Conservation (phyloP, 139 green algal species). For the Micractinium conductrix region DNA sequence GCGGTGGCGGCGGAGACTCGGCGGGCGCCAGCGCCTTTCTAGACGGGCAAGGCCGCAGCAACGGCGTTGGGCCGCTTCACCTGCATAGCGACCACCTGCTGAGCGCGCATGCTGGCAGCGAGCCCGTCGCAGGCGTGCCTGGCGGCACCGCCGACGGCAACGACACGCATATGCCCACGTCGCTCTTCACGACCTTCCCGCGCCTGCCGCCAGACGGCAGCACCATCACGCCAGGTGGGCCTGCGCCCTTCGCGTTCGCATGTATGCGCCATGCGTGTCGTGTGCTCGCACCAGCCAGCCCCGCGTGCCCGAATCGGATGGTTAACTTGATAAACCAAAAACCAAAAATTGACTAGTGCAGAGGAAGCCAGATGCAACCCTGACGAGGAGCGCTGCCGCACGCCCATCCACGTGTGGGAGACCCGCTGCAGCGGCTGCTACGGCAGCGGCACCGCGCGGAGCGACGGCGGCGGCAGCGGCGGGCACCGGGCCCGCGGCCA, state of each 20-base stretch:
- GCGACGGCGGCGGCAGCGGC: too few relatives aligned
- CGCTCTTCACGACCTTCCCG: neutral
- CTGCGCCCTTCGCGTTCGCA: too few relatives aligned
- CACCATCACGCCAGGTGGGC: conserved; percentile 11
- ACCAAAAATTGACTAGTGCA: too few relatives aligned
- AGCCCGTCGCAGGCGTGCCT: neutral
- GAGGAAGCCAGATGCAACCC: conserved; percentile 5
- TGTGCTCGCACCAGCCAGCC: too few relatives aligned
- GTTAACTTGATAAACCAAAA: too few relatives aligned
- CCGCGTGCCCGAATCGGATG: too few relatives aligned
- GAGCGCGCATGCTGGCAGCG: neutral
- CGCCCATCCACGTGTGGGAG: conserved; percentile 33
- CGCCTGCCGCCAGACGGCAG: conserved; percentile 11
- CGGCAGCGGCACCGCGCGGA: neutral
- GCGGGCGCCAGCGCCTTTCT: neutral
- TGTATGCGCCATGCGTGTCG: neutral
- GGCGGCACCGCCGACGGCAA: neutral
- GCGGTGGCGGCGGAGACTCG: neutral
- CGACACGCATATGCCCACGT: conserved; percentile 14
- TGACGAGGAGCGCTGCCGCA: neutral
- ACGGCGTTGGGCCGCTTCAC: neutral
- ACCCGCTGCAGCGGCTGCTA: neutral
- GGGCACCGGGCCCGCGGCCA: neutral
- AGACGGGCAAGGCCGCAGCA: neutral
- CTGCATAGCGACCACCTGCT: neutral